These are phyloP conservation scores for Phylloporus scabripes DNA, from an alignment of 768 basidiomycete genomes.

Conservation along the genomic window DNA sequence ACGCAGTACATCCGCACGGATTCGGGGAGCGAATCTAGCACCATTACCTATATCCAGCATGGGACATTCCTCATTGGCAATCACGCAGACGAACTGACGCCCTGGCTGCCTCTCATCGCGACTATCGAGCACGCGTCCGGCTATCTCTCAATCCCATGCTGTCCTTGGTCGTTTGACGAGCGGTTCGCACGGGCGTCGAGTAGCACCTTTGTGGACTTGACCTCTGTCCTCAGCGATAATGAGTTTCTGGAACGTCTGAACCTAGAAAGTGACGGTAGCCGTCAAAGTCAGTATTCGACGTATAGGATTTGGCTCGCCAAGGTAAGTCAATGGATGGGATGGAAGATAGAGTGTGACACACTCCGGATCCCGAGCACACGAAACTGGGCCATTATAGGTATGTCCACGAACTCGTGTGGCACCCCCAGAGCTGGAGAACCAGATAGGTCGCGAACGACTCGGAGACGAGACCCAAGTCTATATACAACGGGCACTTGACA, in stretches of 20 bases:
- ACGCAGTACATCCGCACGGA: constrained; percentile 2
- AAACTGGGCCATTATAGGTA: constrained; percentile 89
- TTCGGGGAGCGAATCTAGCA: neutral
- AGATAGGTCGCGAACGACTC: constrained; percentile 26
- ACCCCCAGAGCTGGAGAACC: neutral
- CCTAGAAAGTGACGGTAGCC: constrained; percentile 57
- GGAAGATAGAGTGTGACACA: constrained; percentile 80
- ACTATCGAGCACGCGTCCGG: constrained; percentile 56
- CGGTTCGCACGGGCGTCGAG: constrained; percentile 51
- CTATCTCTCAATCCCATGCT: constrained; percentile 86
- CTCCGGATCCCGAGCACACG: constrained; percentile 90
- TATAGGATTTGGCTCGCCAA: constrained; percentile 87
- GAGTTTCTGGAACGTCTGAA: constrained; percentile 43
- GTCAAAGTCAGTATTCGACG: constrained; percentile 65
- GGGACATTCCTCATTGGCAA: constrained; percentile 84
- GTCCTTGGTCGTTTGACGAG: constrained; percentile 75
- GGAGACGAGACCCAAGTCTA: constrained; percentile 8
- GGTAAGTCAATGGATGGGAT: constrained; percentile 69
- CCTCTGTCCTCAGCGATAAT: constrained; percentile 15
- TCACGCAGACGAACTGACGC: constrained; percentile 94
- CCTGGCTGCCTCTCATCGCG: constrained; percentile 85
- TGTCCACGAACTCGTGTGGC: constrained; percentile 19
- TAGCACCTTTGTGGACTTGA: constrained; percentile 21
- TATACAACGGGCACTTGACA: constrained; percentile 40
- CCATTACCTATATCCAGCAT: constrained; percentile 31